Base-by-base conservation (phyloP, 768 basidiomycete genomes). In the Xerocomellus dryophilus region DNA sequence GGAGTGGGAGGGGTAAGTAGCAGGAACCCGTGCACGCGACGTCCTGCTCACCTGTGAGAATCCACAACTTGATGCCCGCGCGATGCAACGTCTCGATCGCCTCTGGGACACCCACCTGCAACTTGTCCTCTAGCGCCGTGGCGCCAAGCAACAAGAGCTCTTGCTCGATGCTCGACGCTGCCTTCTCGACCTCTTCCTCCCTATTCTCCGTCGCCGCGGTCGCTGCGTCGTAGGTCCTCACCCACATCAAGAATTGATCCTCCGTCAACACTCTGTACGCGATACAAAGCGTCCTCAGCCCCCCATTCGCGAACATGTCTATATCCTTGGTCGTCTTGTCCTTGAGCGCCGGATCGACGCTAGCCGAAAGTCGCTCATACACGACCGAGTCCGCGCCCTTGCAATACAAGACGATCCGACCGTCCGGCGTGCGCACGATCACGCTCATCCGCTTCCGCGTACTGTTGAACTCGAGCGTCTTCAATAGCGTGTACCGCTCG, bases 351-450 rank as follows among this genome's bases (percentile, higher is more conserved):
- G 77, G 75, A 63, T 96, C 90, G 64, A 91, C 90, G 59, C 89
- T 81, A 43, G 76, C 72, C n/a, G 82, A 79, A 3, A 98, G 79
- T 11, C 95, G 84, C 60, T 86, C 85, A 65, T 95, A 96, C 62
- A 98, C 88, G 63, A 98, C 93, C 60, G 85, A 89, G 71, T 98
- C 96, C 14, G 96, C 96, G n/a, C 96, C 96, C 72, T 98, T 98
- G 81, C 87, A 90, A 67, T 94, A 96, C 54, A 98, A 73, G 25
- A 94, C 75, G 56, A 97, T 74, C 61, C 78, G 76, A 17, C 93
- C 92, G 51, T 93, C 88, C 0, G 96, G 91, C 47, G 81, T 81
- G 25, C 96, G 88, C 41, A 93, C 84, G 54, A 98, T 74, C 42
- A 93, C 90, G 67, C 90, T 94, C 96, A 98, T 98, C 53, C 96